These are phyloP conservation scores for Tetracladium setigerum DNA, from an alignment of 495 filamentous ascomycete genomes.

Conservation along the genomic window DNA sequence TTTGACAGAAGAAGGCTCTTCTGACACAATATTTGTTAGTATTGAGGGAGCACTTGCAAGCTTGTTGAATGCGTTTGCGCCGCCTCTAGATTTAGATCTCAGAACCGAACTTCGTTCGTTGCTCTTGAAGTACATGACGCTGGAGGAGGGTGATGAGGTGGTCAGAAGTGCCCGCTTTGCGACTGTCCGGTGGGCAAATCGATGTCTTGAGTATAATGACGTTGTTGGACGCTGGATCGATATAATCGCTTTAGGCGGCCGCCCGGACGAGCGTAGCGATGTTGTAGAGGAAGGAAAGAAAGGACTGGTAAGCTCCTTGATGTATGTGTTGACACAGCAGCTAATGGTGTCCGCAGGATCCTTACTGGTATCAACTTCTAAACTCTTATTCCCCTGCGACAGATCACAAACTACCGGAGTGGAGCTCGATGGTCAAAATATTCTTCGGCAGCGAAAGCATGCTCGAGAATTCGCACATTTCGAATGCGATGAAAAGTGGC, in stretches of 20 bases:
- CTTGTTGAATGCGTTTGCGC: slow-evolving; percentile 53
- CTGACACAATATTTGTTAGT: slow-evolving; percentile 68
- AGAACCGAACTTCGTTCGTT: slow-evolving; percentile 38
- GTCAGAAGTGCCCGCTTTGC: slow-evolving; percentile 68
- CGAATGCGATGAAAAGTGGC: slow-evolving; percentile 22
- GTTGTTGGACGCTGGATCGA: slow-evolving; percentile 80
- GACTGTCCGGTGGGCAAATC: slow-evolving; percentile 82
- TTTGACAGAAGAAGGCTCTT: slow-evolving; percentile 70
- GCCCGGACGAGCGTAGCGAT: slow-evolving; percentile 61
- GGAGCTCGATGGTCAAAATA: slow-evolving; percentile 33
- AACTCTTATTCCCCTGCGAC: slow-evolving; percentile 36
- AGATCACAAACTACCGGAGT: slow-evolving; percentile 33
- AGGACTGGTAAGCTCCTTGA: slow-evolving; percentile 48
- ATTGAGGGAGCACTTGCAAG: slow-evolving; percentile 84
- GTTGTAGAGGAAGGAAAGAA: slow-evolving; percentile 85
- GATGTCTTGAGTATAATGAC: slow-evolving; percentile 75
- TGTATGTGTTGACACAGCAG: background rate
- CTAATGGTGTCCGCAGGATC: slow-evolving; percentile 25
- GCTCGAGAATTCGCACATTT: slow-evolving; percentile 17
- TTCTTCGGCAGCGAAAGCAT: slow-evolving; percentile 36
- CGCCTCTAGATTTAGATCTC: slow-evolving; percentile 35
- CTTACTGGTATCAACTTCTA: slow-evolving; percentile 66
- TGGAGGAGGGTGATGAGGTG: slow-evolving; percentile 41
- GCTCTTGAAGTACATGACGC: slow-evolving; percentile 59
- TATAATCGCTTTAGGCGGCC: slow-evolving; percentile 65